Evolutionary conservation across 192 early-diverging fungal genomes (phyloP), one percentile per base, ranked within the genome.

Genomic region (Radiomyces spectabilis): DNA sequence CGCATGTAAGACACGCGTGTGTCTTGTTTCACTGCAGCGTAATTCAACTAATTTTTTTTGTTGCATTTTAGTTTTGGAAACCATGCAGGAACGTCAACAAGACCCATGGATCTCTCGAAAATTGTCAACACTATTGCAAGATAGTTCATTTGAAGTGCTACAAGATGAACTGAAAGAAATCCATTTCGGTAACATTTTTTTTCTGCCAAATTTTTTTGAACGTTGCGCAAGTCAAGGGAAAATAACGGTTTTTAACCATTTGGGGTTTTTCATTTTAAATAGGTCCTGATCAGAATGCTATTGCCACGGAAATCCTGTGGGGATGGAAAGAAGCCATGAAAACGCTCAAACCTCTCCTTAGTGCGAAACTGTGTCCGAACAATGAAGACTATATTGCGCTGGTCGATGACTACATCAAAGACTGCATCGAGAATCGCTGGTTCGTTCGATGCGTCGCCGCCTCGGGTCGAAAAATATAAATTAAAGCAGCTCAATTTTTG

Each of bases 291-390:
- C n/a, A n/a, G n/a, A 46, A 53, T 46, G 51, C 59, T 4, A 46
- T 61, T 37, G 33, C 50, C 12, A 42, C 16, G 31, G 59, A 61
- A 47, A 61, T 61, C 51, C 37, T 61, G 21, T 31, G 42, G 32
- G 53, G 53, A 34, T 61, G 59, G 59, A 53, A 53, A 42, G 45
- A 8, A 0, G 59, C 51, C 10, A 45, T 61, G 50, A 13, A 43
- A 13, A n/a, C 50, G 7, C 22, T 61, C 8, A 52, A 53, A 26
- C 59, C 59, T n/a, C 8, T 53, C 5, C 31, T 61, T 16, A 34
- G 19, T 16, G 24, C 19, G 4, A 25, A 19, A 1, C 24, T 61
- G 2, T 13, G 30, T 9, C 25, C 22, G 6, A 10, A 45, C 16
- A 30, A 16, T 24, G 41, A 61, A 26, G 22, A 53, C 5, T 61